Base-by-base conservation (phyloP, 1,139 yeast species). In the Yamadazyma buinensis region DNA sequence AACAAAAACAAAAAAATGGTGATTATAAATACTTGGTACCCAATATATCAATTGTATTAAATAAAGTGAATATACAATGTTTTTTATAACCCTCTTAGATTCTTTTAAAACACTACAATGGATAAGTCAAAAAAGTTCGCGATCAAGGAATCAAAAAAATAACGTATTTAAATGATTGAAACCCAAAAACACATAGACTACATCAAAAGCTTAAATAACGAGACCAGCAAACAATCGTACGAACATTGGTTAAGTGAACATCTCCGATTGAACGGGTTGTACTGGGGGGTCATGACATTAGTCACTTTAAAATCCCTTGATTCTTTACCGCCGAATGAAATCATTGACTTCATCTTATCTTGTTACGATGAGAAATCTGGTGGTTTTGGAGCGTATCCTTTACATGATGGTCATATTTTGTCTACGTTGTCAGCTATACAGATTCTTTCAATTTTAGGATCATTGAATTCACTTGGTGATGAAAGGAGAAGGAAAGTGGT, bases 221-320 rank as follows among this genome's bases (percentile, higher is more conserved):
- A 48, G 14, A 34, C 46, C 18, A 37, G 58, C 11, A 46, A 63
- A 38, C 55, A 61, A 32, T 50, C 67, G 6, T 72, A 82, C 36
- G 94, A 84, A 48, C 90, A 87, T 58, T 88, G 95, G 94, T 61
- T 90, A 36, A 77, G 88, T 18, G 97, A 94, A 51, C 97, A 92
- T 56, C 68, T 92, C 35, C 72, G 97, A 28, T 62, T 92, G 70
- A 87, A 85, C 51, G 98, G 98, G 5, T 68, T 94, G 2, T 92
- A 94, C 55, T 92, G 99, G 99, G 98, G 97, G 0, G 65, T 87
- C 6, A 81, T 84, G 12, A 87, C 97, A 0, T 61, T 90, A 26
- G 75, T 76, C 33, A 60, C 84, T 7, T 55, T 90, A 63, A 70
- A 72, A 28, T 64, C 80, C 2, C 61, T 69, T 17, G 55, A 55